Evolutionary conservation across 108 stramenopile genomes (phyloP).

Genomic region (Skeletonema potamos): DNA sequence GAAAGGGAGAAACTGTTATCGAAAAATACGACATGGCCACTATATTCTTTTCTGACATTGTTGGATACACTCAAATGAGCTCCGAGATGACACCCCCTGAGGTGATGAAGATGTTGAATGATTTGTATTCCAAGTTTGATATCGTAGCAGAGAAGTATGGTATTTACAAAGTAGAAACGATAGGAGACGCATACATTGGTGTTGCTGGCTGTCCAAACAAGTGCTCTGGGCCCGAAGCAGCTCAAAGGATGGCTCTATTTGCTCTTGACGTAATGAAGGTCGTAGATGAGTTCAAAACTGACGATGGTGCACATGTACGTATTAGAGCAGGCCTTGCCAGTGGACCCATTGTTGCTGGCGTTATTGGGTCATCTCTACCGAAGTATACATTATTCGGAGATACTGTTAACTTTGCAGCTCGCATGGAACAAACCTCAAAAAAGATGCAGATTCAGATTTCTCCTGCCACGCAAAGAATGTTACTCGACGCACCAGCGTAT

Average conservation of each 20-base stretch:
- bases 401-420: slow-evolving; percentile 55
- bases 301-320: slow-evolving; percentile 21
- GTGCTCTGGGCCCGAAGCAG: slow-evolving; percentile 34
- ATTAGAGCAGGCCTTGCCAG: slow-evolving; percentile 52
- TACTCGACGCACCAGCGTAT: slow-evolving; percentile 32
- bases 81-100: slow-evolving; percentile 28
- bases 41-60: slow-evolving; percentile 45
- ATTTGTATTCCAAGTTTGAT: slow-evolving; percentile 54
- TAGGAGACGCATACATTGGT: slow-evolving; percentile 52
- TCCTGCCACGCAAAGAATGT: slow-evolving; percentile 29
- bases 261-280: slow-evolving; percentile 40
- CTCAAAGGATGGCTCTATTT: slow-evolving; percentile 44
- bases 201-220: slow-evolving; percentile 27
- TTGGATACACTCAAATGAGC: slow-evolving; percentile 42
- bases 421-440: slow-evolving; percentile 57
- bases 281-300: slow-evolving; percentile 18
- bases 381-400: slow-evolving; percentile 62
- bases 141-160: slow-evolving; percentile 15
- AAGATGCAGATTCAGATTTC: slow-evolving; percentile 39
- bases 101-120: slow-evolving; percentile 57
- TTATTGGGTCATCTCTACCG: slow-evolving; percentile 49
- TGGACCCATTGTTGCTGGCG: slow-evolving; percentile 56
- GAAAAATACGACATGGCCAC: slow-evolving; percentile 31
- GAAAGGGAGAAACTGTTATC: slow-evolving; percentile 29
- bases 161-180: slow-evolving; percentile 68